Percentiles rank a stretch among this genome's conserved stretches.
Evolutionary conservation across 306 rosid species (phyloP).

Genomic region (Vicia villosa): DNA sequence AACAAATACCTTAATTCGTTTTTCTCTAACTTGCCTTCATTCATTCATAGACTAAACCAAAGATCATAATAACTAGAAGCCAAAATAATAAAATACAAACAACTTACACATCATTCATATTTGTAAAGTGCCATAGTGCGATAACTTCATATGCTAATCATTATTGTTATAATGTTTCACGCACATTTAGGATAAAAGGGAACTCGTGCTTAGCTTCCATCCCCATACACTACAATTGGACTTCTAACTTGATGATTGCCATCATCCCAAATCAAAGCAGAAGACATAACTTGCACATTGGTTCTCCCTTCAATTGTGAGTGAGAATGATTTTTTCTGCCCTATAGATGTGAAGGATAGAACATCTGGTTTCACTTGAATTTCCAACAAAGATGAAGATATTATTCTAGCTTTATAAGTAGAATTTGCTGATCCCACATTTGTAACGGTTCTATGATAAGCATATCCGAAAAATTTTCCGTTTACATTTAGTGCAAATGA

Average conservation of each 20-base stretch:
- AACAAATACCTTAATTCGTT: no score
- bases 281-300: neutral
- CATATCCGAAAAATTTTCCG: no score
- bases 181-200: no score
- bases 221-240: conserved; percentile 33
- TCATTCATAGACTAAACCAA: no score
- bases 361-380: conserved; percentile 42
- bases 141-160: no score
- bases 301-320: conserved; percentile 28
- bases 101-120: no score
- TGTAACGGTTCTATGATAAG: conserved; percentile 31
- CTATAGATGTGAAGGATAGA: conserved; percentile 37
- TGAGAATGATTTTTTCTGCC: conserved; percentile 34
- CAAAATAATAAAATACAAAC: no score
- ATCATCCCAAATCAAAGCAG: conserved; percentile 47
- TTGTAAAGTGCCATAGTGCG: no score
- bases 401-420: conserved; percentile 20
- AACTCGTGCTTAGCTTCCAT: no score
- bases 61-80: no score
- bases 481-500: conserved; percentile 38
- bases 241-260: conserved; percentile 44
- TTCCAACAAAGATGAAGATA: neutral
- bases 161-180: no score
- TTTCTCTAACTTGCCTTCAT: no score
- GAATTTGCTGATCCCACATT: conserved; percentile 29